Percentiles rank a stretch among this genome's conserved stretches.
Conservation (phyloP, 345 rosid species). For the Acer saccharum region DNA sequence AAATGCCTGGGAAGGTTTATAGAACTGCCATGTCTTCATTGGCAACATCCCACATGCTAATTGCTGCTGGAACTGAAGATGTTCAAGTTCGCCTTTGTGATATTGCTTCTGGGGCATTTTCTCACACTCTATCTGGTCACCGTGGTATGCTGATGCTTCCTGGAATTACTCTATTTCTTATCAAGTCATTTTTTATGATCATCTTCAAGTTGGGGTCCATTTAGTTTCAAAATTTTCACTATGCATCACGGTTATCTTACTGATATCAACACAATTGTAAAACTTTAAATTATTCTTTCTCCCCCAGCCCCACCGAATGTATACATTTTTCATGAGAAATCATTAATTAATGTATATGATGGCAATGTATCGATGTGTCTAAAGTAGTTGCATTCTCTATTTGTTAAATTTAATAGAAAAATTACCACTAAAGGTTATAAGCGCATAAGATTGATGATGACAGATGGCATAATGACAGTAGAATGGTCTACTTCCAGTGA, state of each 20-base stretch:
- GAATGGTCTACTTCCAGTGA: slow-evolving; percentile 97
- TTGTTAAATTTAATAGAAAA: not conserved
- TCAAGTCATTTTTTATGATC: not conserved
- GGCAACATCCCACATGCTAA: slow-evolving; percentile 84
- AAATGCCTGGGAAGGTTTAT: slow-evolving; percentile 96
- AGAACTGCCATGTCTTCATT: slow-evolving; percentile 86
- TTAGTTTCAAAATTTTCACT: not conserved
- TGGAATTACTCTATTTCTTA: slow-evolving; percentile 10
- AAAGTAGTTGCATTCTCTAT: not conserved
- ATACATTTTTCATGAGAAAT: not conserved
- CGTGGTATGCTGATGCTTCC: slow-evolving; percentile 58
- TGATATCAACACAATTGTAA: not conserved
- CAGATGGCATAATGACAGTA: slow-evolving; percentile 91
- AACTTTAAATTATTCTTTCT: not conserved
- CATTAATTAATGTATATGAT: not conserved
- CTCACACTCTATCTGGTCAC: slow-evolving; percentile 95
- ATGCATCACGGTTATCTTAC: not conserved
- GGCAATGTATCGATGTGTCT: not conserved
- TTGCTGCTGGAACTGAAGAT: slow-evolving; percentile 95
- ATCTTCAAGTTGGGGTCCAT: not conserved
- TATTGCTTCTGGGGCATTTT: slow-evolving; percentile 85
- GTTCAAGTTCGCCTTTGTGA: slow-evolving; percentile 97
- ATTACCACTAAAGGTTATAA: not conserved
- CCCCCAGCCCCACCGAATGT: not conserved
- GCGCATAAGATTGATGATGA: slow-evolving; percentile 23